Conservation (phyloP, 148 eudicot genomes). For the Diospyros kaki region DNA sequence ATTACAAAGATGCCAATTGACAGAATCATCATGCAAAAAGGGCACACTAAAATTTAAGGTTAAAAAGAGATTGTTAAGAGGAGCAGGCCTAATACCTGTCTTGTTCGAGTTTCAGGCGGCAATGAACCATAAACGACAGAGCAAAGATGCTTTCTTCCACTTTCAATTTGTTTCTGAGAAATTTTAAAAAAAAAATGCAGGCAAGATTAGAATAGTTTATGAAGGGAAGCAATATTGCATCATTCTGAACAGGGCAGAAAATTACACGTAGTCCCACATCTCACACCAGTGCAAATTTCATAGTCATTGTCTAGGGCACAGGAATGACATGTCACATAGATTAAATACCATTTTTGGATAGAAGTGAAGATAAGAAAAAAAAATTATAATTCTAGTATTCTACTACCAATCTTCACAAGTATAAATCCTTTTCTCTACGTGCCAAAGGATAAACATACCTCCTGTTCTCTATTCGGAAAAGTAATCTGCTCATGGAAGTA, state of each 20-base stretch:
- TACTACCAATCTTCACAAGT: too few species aligned
- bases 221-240: not conserved
- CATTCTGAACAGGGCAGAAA: not conserved
- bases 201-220: not conserved
- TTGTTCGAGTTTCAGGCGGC: constrained; percentile 89
- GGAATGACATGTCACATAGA: not conserved
- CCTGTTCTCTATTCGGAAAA: too few species aligned
- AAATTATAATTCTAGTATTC: too few species aligned
- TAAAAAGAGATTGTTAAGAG: constrained; percentile 1
- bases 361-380: too few species aligned
- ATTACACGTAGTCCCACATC: not conserved
- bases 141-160: constrained; percentile 69
- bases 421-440: too few species aligned
- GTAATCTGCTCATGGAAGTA: too few species aligned
- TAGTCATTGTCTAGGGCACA: not conserved
- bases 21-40: not conserved
- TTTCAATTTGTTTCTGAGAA: constrained; percentile 68
- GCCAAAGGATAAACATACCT: too few species aligned
- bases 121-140: constrained; percentile 99
- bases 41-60: not conserved
- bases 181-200: constrained; percentile 7
- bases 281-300: not conserved
- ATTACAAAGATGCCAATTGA: not conserved
- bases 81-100: constrained; percentile 58
- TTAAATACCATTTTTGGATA: not conserved